Base-by-base conservation (phyloP, 345 rosid genomes). In the Syzygium grande region DNA sequence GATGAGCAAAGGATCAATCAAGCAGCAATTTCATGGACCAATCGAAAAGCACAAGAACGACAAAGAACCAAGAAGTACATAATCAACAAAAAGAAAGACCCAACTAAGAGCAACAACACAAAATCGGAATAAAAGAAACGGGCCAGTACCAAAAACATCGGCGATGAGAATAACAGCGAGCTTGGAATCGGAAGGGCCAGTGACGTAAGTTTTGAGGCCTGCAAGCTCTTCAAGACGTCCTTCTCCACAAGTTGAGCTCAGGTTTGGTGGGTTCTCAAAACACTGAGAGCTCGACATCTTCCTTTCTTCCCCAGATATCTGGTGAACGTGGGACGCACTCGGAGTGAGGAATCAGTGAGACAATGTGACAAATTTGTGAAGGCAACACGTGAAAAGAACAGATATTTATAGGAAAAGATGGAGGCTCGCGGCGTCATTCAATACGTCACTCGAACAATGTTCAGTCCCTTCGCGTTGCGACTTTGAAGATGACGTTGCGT, bases 201-300 rank as follows among this genome's bases (percentile, higher is more conserved):
- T 86, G 90, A 95, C 89, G 89, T 96, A 96, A 22, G 93, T 91
- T 52, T 93, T 89, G 84, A 97, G 94, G 43, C 96, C 98, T 38
- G 91, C 97, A 5, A 96, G 78, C 73, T 94, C 88, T 89, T 94
- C 92, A 7, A 93, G 95, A 21, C 90, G 91, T 12, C 99, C 99
- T 43, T 88, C 89, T 51, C 98, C 99, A 34, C 91, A 84, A 46
- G 51, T 87, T 29, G 95, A 91, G 89, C 92, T 90, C 21, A 92
- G 88, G 52, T 83, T 90, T 55, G 97, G 98, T 63, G 99, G 98
- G 92, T 95, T 94, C 83, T 89, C 90, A 43, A 95, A 92, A 92
- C 99, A 96, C 94, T 96, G 95, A 86, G 95, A 92, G 63, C 94
- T 94, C 8, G 96, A 92, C 99, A 95, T 95, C 55, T 27, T 88